phyloP scores from a whole-genome alignment of 2,329 filamentous ascomycete genomes.

The Botrytis medusae region DNA sequence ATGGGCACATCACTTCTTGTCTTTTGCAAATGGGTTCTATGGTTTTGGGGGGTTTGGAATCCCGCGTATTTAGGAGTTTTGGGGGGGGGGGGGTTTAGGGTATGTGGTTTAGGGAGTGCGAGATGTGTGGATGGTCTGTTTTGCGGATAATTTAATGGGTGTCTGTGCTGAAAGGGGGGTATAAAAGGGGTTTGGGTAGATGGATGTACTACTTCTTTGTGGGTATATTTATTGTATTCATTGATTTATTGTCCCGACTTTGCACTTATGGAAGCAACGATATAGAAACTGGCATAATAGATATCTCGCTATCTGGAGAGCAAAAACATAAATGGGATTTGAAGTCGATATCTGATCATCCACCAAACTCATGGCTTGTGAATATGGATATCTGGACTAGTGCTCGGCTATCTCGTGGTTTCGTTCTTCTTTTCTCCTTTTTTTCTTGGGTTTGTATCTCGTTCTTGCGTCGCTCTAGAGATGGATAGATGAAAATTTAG shows the following conservation, averaged over 20 bases:
- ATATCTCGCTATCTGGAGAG: neutral
- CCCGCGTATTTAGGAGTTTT: neutral
- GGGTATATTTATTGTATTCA: neutral
- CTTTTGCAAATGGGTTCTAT: neutral
- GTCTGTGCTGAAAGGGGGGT: neutral
- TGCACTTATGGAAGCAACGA: accelerated
- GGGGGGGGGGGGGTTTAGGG: too few relatives aligned
- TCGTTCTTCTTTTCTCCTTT: neutral
- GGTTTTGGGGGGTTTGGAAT: too few relatives aligned
- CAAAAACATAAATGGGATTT: accelerated
- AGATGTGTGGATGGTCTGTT: neutral
- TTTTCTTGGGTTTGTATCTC: neutral
- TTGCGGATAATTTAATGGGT: neutral
- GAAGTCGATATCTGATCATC: neutral
- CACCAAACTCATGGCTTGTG: neutral
- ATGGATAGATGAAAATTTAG: neutral
- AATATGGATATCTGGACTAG: neutral
- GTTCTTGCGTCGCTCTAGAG: neutral
- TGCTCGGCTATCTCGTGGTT: neutral
- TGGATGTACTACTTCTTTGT: accelerated
- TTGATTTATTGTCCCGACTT: neutral
- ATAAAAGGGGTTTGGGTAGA: neutral
- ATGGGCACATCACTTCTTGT: neutral
- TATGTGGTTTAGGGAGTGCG: neutral
- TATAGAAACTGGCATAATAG: neutral